phyloP scores from a whole-genome alignment of 1,284 basidiomycete species.

The Moesziomyces parantarcticus region DNA sequence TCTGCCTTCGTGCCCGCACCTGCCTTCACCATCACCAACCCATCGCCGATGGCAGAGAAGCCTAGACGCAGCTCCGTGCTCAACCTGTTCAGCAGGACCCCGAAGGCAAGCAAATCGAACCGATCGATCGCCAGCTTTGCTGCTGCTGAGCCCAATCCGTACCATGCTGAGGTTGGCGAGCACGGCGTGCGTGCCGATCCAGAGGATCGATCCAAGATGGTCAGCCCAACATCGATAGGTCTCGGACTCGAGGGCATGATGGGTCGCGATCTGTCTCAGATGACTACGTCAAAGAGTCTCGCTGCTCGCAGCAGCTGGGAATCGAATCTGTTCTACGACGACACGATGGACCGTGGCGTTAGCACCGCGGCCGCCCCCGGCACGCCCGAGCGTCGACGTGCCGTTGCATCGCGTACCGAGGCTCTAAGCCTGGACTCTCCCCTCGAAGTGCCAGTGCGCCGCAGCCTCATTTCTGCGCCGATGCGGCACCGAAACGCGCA shows the following conservation, averaged over 20 bases:
- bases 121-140: slow-evolving; percentile 24
- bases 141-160: background rate
- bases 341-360: slow-evolving; percentile 26
- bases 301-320: slow-evolving; percentile 57
- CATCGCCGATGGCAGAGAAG: slow-evolving; percentile 38
- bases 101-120: slow-evolving; percentile 15
- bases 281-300: slow-evolving; percentile 39
- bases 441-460: slow-evolving; percentile 48
- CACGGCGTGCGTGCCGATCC: slow-evolving; percentile 4
- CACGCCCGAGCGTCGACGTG: slow-evolving; percentile 27
- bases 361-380: slow-evolving; percentile 18
- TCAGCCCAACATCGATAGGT: slow-evolving; percentile 30
- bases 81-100: slow-evolving; percentile 18
- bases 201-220: slow-evolving; percentile 4
- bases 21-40: slow-evolving; percentile 31
- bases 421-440: slow-evolving; percentile 32
- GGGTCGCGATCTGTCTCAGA: slow-evolving; percentile 38
- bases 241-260: slow-evolving; percentile 44
- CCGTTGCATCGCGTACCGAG: slow-evolving; percentile 14
- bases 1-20: slow-evolving; percentile 10
- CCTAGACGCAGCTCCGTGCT: slow-evolving; percentile 29
- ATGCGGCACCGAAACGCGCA: slow-evolving; percentile 60
- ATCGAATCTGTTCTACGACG: slow-evolving; percentile 51
- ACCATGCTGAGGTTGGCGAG: background rate
- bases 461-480: slow-evolving; percentile 27